phyloP scores from a whole-genome alignment of 805 yeast species.

The Metschnikowia matae region DNA sequence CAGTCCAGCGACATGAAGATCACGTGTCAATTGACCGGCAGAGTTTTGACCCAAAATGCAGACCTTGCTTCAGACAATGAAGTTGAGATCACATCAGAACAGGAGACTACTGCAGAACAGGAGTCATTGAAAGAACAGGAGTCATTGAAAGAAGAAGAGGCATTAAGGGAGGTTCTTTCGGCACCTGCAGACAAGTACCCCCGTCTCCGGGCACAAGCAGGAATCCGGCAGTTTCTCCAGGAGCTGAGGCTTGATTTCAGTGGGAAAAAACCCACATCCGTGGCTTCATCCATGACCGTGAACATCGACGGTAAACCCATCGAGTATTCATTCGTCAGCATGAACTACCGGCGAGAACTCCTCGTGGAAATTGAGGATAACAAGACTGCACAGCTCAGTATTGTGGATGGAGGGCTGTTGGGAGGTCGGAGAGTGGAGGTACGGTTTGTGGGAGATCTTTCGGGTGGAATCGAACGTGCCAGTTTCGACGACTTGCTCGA shows the following conservation, averaged over 20 bases:
- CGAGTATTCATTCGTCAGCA: conserved; percentile 41
- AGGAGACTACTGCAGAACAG: conserved; percentile 9
- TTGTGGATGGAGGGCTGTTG: conserved; percentile 54
- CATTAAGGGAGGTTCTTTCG: conserved; percentile 11
- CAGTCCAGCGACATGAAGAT: conserved; percentile 43
- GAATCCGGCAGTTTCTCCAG: conserved; percentile 38
- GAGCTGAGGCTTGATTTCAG: conserved; percentile 37
- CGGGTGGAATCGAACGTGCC: conserved; percentile 15
- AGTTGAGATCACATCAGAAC: neutral
- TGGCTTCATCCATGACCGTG: conserved; percentile 39
- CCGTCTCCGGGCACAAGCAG: conserved; percentile 36
- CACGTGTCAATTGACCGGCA: conserved; percentile 35
- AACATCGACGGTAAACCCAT: conserved; percentile 35
- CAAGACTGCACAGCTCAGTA: conserved; percentile 37
- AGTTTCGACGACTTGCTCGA: conserved; percentile 25
- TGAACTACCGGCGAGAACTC: conserved; percentile 43
- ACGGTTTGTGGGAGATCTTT: conserved; percentile 14
- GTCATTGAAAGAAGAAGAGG: conserved; percentile 2
- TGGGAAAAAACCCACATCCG: conserved; percentile 31
- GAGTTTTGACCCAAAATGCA: conserved; percentile 17
- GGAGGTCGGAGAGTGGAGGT: conserved; percentile 51
- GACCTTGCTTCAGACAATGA: too few species aligned
- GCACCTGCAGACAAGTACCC: conserved; percentile 24
- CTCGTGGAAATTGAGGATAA: conserved; percentile 36
- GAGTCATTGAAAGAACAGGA: conserved; percentile 7